Conservation (phyloP, 805 yeast species). For the Maudiozyma pseudohumilis region DNA sequence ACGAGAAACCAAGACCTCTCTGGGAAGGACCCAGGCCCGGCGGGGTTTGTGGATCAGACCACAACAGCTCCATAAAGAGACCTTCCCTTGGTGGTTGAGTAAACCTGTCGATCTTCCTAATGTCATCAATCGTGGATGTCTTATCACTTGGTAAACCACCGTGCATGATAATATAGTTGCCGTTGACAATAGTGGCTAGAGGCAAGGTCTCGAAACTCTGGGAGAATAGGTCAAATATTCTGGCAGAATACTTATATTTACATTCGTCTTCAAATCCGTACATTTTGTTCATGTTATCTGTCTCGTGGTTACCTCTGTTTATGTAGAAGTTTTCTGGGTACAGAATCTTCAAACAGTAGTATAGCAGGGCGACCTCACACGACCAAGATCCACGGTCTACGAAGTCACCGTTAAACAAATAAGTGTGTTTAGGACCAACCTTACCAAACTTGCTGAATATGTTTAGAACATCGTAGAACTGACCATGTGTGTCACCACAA, state of each 20-base stretch:
- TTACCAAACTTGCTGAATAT: conserved; percentile 67
- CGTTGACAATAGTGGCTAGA: conserved; percentile 70
- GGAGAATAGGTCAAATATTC: conserved; percentile 70
- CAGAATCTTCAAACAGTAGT: conserved; percentile 66
- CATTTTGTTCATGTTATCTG: conserved; percentile 91
- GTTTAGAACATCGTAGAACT: conserved; percentile 80
- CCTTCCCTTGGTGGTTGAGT: conserved; percentile 88
- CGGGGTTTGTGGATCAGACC: conserved; percentile 89
- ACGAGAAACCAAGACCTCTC: conserved; percentile 92
- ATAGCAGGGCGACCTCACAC: conserved; percentile 81
- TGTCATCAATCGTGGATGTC: conserved; percentile 58
- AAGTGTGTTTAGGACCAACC: conserved; percentile 54
- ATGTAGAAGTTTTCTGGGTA: conserved; percentile 62
- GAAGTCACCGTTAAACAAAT: conserved; percentile 91
- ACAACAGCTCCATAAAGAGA: conserved; percentile 86
- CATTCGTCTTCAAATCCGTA: conserved; percentile 97
- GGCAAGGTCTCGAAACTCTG: conserved; percentile 84
- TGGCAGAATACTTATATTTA: conserved; percentile 76
- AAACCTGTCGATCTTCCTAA: conserved; percentile 62
- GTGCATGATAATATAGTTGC: conserved; percentile 79
- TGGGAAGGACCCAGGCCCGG: conserved; percentile 80
- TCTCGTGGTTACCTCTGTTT: conserved; percentile 95
- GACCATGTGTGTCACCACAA: conserved; percentile 98
- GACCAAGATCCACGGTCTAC: conserved; percentile 99
- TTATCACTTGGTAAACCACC: conserved; percentile 89